phyloP scores from a whole-genome alignment of 2,329 filamentous ascomycete genomes.

The Neoscytalidium dimidiatum region DNA sequence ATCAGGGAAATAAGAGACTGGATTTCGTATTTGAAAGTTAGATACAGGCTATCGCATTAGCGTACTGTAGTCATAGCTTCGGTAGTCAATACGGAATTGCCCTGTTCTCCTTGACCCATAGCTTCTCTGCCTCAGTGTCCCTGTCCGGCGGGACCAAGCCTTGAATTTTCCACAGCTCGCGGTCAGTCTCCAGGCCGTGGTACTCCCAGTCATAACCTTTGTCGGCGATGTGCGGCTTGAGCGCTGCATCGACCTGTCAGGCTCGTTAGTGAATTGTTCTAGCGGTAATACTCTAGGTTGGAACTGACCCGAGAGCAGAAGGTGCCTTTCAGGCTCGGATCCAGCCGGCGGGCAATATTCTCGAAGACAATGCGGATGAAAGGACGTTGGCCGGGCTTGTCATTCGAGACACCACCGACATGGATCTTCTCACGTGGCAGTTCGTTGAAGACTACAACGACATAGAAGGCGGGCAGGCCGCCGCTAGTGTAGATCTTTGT shows the following conservation, averaged over 20 bases:
- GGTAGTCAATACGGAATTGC: constrained; percentile 13
- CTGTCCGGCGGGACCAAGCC: constrained; percentile 39
- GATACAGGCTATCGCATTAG: background rate
- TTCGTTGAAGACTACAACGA: constrained; percentile 44
- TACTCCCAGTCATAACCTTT: constrained; percentile 48
- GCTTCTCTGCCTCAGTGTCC: constrained; percentile 33
- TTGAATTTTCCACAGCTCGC: constrained; percentile 47
- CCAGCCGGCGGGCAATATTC: constrained; percentile 17
- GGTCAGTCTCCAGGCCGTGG: constrained; percentile 46
- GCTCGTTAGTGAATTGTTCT: background rate
- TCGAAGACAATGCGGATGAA: constrained; percentile 7
- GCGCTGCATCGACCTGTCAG: constrained; percentile 28
- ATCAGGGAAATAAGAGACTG: constrained; percentile 38
- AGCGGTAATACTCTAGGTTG: no score
- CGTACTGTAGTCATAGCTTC: background rate
- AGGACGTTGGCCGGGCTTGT: background rate
- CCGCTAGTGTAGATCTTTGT: constrained; percentile 43
- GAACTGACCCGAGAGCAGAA: background rate
- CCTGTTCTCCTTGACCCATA: constrained; percentile 33
- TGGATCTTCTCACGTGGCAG: constrained; percentile 29
- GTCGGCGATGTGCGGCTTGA: constrained; percentile 43
- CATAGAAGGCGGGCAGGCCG: constrained; percentile 48
- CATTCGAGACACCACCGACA: constrained; percentile 31
- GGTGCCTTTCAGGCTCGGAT: background rate
- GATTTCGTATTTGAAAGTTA: constrained; percentile 8